phyloP scores from a whole-genome alignment of 768 basidiomycete genomes.

The Hypholoma sublateritium region DNA sequence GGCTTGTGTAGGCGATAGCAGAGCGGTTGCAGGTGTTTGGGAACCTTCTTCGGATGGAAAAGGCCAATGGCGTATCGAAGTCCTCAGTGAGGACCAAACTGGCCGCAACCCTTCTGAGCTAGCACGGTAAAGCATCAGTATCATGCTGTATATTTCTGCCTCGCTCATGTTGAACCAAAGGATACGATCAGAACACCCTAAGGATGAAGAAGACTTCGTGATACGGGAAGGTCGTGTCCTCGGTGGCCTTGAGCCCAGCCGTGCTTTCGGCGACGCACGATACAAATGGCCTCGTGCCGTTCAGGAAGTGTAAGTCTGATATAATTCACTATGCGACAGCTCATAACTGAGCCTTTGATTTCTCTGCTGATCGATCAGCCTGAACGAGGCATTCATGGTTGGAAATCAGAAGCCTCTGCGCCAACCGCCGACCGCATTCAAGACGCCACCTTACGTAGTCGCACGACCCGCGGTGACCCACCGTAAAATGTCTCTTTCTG shows the following conservation, averaged over 20 bases:
- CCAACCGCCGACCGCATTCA: conserved; percentile 58
- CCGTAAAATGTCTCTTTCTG: conserved; percentile 60
- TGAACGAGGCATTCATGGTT: conserved; percentile 66
- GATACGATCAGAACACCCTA: conserved; percentile 81
- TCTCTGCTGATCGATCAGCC: conserved; percentile 15
- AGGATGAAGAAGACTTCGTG: conserved; percentile 69
- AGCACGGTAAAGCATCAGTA: conserved; percentile 54
- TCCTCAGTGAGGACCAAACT: conserved; percentile 95
- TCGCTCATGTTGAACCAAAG: conserved; percentile 33
- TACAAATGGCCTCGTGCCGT: conserved; percentile 84
- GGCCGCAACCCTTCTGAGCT: conserved; percentile 87
- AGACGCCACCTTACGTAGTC: conserved; percentile 92
- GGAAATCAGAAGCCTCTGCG: conserved; percentile 63
- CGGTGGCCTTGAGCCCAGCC: conserved; percentile 83
- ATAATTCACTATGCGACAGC: background rate
- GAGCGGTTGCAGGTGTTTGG: conserved; percentile 95
- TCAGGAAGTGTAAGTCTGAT: conserved; percentile 61
- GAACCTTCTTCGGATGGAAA: conserved; percentile 61
- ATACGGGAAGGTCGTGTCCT: conserved; percentile 81
- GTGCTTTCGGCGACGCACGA: conserved; percentile 86
- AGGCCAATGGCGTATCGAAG: conserved; percentile 88
- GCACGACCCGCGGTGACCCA: conserved; percentile 82
- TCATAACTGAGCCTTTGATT: conserved; percentile 3
- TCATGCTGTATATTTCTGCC: background rate
- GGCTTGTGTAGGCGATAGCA: conserved; percentile 89